Evolutionary conservation across 1,139 yeast genomes (phyloP).

Genomic region (Meyerozyma sp.): DNA sequence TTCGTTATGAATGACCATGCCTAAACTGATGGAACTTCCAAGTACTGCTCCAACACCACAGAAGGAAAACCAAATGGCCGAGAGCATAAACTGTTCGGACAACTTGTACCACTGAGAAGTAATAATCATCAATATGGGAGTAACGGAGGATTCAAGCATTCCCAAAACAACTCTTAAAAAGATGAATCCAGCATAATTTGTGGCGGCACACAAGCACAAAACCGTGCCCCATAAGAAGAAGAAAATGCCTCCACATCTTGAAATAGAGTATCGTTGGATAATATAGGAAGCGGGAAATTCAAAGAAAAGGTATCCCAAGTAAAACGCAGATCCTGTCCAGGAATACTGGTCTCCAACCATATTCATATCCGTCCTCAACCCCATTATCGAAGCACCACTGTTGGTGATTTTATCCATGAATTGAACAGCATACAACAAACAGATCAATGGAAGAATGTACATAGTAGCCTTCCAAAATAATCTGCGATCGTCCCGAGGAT

Average conservation of each 20-base stretch:
- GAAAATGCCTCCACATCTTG: conserved; percentile 27
- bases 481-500: conserved; percentile 8
- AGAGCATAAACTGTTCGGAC: conserved; percentile 45
- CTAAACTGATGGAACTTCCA: conserved; percentile 53
- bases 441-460: conserved; percentile 51
- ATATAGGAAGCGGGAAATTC: conserved; percentile 41
- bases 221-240: conserved; percentile 45
- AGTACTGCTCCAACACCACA: conserved; percentile 48
- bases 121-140: conserved; percentile 49
- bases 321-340: conserved; percentile 57
- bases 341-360: conserved; percentile 50
- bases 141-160: conserved; percentile 47
- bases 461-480: conserved; percentile 17
- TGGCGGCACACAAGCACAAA: conserved; percentile 36
- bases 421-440: conserved; percentile 52
- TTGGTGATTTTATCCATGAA: conserved; percentile 62
- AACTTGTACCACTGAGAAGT: conserved; percentile 52
- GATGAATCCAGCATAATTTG: conserved; percentile 34
- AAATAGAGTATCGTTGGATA: conserved; percentile 39
- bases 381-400: conserved; percentile 57
- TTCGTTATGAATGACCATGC: conserved; percentile 27
- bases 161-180: conserved; percentile 47
- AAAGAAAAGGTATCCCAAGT: conserved; percentile 46
- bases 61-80: conserved; percentile 45
- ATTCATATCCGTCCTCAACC: conserved; percentile 41